Conservation (phyloP, 306 rosid species). For the Corylus avellana region DNA sequence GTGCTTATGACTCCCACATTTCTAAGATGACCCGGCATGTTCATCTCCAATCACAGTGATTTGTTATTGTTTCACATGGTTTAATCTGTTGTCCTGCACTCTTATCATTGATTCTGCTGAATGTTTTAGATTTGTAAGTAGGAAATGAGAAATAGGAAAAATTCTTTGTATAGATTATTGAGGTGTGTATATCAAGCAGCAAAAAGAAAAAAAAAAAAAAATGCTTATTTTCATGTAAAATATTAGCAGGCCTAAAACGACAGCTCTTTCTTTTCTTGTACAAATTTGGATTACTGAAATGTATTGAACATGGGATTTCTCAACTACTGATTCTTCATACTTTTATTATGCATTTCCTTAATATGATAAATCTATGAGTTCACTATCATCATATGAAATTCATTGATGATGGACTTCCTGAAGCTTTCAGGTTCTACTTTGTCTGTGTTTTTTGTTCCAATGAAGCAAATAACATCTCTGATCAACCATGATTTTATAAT, state of each 20-base stretch:
- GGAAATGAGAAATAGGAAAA: not conserved
- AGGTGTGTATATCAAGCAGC: not conserved
- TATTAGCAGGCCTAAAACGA: not conserved
- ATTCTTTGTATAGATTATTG: not conserved
- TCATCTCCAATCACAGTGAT: conserved; percentile 32
- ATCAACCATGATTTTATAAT: not conserved
- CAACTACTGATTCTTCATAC: not conserved
- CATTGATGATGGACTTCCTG: not conserved
- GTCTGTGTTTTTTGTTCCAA: not conserved
- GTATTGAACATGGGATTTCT: not conserved
- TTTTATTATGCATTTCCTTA: not conserved
- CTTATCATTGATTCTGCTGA: not conserved
- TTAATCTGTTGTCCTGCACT: not conserved
- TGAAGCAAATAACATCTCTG: not conserved
- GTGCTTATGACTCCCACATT: conserved; percentile 53
- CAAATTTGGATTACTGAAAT: not conserved
- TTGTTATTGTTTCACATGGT: conserved; percentile 6
- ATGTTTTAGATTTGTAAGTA: conserved; percentile 25
- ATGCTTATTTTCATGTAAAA: not conserved
- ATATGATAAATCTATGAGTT: not conserved
- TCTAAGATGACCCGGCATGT: conserved; percentile 30
- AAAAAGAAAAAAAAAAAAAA: not conserved
- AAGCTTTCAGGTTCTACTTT: not conserved
- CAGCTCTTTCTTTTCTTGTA: not conserved
- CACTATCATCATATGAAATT: too few relatives aligned